Base-by-base conservation (phyloP, 805 yeast genomes). In the Blastobotrys attinorum region DNA sequence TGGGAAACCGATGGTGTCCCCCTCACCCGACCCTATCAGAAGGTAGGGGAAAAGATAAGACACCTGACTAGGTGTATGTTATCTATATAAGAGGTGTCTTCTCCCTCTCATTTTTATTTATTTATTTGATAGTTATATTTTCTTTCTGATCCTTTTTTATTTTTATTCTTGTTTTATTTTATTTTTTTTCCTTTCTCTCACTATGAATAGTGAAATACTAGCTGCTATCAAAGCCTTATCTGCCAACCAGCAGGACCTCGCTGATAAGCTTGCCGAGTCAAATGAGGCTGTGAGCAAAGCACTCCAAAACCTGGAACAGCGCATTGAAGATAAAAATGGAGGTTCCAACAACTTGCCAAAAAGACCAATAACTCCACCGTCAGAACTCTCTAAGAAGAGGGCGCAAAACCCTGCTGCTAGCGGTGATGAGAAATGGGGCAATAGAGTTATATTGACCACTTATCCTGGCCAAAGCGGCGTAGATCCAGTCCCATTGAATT, bases 391-490 rank as follows among this genome's bases (percentile, higher is more conserved):
- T 11, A 25, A 25, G 29, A n/a, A n/a, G n/a, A n/a, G n/a, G n/a
- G n/a, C n/a, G n/a, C n/a, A n/a, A n/a, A n/a, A n/a, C n/a, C n/a
- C n/a, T n/a, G 36, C 36, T 6, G 20, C 27, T 15, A 13, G 23
- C 15, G 36, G 27, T 13, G 5, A 34, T 18, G 36, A 47, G 23
- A 56, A 53, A 33, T 57, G 62, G 61, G 58, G 59, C 25, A 43
- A 55, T 21, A 55, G 61, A 29, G 59, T 75, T 31, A 67, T 70
- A 31, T 61, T 79, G 34, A 70, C 83, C 13, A 79, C 83, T 1
- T 72, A 71, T 50, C 61, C 79, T 2, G 68, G 68, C 42, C 83
- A 77, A 52, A 61, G 69, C 3, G 69, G 69, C 22, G 53, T 75
- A 34, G 58, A 63, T 4, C 80, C 83, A 31, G 62, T 78, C 41